These are phyloP conservation scores for Ceratobasidium sp. DNA, from an alignment of 1,284 basidiomycete species.

Conservation along the genomic window DNA sequence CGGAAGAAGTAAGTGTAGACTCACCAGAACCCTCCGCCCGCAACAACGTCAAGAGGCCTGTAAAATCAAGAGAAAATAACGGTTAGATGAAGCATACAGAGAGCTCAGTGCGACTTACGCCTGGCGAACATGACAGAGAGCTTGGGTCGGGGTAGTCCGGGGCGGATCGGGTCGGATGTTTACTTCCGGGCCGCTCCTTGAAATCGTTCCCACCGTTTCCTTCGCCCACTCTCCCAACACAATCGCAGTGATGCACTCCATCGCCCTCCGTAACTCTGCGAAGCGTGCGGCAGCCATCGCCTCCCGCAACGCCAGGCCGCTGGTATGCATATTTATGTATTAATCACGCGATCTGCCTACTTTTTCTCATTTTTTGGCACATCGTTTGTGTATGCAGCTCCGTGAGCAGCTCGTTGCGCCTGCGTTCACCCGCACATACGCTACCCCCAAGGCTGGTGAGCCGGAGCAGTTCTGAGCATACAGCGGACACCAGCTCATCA, in stretches of 20 bases:
- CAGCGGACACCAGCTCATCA: constrained; percentile 57
- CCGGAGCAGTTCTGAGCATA: constrained; percentile 48
- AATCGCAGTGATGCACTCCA: constrained; percentile 78
- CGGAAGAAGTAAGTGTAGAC: constrained; percentile 27
- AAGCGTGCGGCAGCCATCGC: constrained; percentile 52
- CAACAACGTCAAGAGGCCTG: constrained; percentile 15
- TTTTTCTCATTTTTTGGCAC: constrained; percentile 42
- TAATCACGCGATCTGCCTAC: constrained; percentile 50
- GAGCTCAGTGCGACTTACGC: constrained; percentile 28
- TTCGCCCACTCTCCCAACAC: constrained; percentile 52
- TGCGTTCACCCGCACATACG: constrained; percentile 80
- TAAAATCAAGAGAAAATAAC: background rate
- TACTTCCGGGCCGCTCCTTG: constrained; percentile 52
- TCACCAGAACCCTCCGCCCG: constrained; percentile 19
- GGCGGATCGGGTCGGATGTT: constrained; percentile 53
- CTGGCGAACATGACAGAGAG: constrained; percentile 40
- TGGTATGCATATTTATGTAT: constrained; percentile 60
- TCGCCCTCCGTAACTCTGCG: constrained; percentile 83
- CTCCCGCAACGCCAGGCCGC: constrained; percentile 60
- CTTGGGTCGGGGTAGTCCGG: constrained; percentile 48
- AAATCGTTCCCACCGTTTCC: constrained; percentile 58
- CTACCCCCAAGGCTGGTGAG: constrained; percentile 87
- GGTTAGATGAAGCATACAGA: background rate
- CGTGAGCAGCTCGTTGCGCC: constrained; percentile 44
- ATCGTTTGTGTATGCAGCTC: constrained; percentile 46